These are phyloP conservation scores for Candida rishiriensis DNA, from an alignment of 805 yeast genomes.

Conservation along the genomic window DNA sequence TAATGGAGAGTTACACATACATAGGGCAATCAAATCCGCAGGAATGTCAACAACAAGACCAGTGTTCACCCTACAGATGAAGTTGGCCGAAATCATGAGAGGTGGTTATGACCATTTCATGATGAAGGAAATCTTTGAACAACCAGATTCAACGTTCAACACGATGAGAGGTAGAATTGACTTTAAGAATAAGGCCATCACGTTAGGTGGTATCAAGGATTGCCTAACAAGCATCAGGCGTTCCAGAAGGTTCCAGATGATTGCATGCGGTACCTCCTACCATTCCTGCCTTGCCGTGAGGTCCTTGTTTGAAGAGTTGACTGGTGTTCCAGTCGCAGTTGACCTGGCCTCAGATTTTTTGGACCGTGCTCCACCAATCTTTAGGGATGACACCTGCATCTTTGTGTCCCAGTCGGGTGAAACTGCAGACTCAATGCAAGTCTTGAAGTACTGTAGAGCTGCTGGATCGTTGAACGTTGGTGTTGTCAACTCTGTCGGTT, in stretches of 20 bases:
- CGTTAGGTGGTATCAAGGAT: slow-evolving; percentile 84
- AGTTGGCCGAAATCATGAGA: slow-evolving; percentile 96
- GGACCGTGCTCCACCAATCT: slow-evolving; percentile 94
- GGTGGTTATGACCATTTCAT: slow-evolving; percentile 94
- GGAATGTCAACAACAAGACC: slow-evolving; percentile 93
- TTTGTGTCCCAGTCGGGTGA: slow-evolving; percentile 99
- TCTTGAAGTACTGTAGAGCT: slow-evolving; percentile 91
- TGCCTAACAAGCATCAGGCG: slow-evolving; percentile 87
- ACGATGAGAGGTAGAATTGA: slow-evolving; percentile 99
- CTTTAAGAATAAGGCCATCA: slow-evolving; percentile 71
- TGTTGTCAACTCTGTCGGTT: slow-evolving; percentile 96
- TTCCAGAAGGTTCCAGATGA: slow-evolving; percentile 93
- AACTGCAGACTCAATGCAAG: slow-evolving; percentile 95
- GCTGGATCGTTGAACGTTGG: slow-evolving; percentile 98
- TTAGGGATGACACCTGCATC: slow-evolving; percentile 95
- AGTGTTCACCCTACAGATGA: slow-evolving; percentile 95
- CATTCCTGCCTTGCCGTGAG: slow-evolving; percentile 98
- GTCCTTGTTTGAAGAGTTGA: slow-evolving; percentile 91
- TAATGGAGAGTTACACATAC: slow-evolving; percentile 97
- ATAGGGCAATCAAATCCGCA: slow-evolving; percentile 84
- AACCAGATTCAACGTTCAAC: slow-evolving; percentile 96
- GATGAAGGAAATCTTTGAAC: slow-evolving; percentile 98
- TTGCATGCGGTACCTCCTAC: slow-evolving; percentile 99
- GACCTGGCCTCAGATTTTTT: slow-evolving; percentile 93
- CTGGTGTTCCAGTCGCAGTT: slow-evolving; percentile 89